phyloP scores from a whole-genome alignment of 495 filamentous ascomycete species.

The Aspergillus conjunctus region DNA sequence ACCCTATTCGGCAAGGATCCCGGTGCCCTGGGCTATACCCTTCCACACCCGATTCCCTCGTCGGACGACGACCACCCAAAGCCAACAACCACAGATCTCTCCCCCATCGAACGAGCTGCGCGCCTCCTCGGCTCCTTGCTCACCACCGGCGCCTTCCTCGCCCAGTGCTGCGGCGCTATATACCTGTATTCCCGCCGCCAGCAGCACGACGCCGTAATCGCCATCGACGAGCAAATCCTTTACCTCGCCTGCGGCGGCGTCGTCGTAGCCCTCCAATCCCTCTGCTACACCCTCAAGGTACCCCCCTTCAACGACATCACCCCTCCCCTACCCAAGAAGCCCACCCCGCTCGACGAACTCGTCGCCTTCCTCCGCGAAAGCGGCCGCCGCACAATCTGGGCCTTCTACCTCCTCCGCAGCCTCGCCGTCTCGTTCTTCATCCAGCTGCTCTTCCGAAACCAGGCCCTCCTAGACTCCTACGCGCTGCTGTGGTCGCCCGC shows the following conservation, averaged over 20 bases:
- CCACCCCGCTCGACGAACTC: neutral
- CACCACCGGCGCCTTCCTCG: neutral
- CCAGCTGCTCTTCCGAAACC: neutral
- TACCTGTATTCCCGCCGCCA: neutral
- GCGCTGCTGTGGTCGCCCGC: neutral
- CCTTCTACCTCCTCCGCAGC: neutral
- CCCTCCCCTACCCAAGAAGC: neutral
- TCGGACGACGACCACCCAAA: neutral
- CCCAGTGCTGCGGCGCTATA: slow-evolving; percentile 3
- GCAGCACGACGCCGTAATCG: neutral
- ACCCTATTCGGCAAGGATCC: neutral
- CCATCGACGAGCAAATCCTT: slow-evolving; percentile 4
- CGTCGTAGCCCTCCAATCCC: neutral
- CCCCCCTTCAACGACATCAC: neutral
- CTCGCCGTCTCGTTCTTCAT: neutral
- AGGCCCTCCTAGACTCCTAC: neutral
- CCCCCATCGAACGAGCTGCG: neutral
- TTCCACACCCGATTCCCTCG: too few species aligned
- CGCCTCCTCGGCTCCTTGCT: neutral
- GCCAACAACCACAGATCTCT: neutral
- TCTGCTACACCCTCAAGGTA: neutral
- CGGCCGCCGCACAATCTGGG: neutral
- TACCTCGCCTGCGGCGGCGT: slow-evolving; percentile 6
- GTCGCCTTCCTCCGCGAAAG: neutral
- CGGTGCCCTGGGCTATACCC: neutral